Evolutionary conservation across 2,329 filamentous ascomycete species (phyloP), one percentile per base, ranked within the genome.

Genomic region (Mollisia scopiformis): DNA sequence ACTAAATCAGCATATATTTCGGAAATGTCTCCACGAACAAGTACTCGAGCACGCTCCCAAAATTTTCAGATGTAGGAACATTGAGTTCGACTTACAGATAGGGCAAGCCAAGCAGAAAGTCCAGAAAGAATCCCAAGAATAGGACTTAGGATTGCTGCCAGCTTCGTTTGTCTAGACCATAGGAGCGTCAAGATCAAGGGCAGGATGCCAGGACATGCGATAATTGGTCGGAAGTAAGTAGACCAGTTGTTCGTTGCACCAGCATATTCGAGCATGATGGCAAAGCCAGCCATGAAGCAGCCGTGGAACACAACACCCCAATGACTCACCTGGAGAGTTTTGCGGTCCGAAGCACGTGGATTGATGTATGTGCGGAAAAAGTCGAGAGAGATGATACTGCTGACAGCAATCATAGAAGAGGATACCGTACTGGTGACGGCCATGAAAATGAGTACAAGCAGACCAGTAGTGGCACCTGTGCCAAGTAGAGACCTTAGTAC

Each of bases 301-400:
- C 76, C 79, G 53, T 81, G 78, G n/a, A 79, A 73, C 0, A 81
- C 71, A 0, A 83, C 80, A 1, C 76, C 76, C n/a, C 77, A 62
- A 61, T 83, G 81, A 49, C 79, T 82, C 28, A 80, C 76, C 16
- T 72, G 68, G 2, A 83, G 70, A 0, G 78, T 72, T 33, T 74
- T 72, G 33, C 73, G 72, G 65, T 82, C 79, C 1, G 74, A 75
- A 0, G 79, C 80, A 8, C 72, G 68, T 0, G 79, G 78, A 59
- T 82, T 78, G 72, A 82, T 73, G 62, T 83, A 83, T 3, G 78
- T 82, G 52, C 78, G 76, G 69, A 79, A 83, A n/a, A 82, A 66
- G 62, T 83, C 80, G 53, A 80, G 77, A 5, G 79, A 80, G 7
- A 82, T 70, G 46, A 83, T 82, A 58, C 77, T 79, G 71, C 77